Base-by-base conservation (phyloP, 2,329 filamentous ascomycete genomes). In the Berkeleyomyces rouxiae region DNA sequence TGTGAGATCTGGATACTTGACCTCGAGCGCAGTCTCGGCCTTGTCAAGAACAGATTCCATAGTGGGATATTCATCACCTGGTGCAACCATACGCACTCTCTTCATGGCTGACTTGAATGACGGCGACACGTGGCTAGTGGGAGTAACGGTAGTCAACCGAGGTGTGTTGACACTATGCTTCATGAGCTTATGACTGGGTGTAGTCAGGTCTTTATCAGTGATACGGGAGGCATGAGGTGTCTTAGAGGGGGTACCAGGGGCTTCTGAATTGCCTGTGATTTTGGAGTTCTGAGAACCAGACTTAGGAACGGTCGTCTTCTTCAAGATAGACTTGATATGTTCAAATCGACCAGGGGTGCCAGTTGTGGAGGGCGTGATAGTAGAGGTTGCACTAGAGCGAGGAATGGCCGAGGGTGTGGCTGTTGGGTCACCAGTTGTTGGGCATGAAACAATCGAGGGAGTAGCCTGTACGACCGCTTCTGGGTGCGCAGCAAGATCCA, bases 121-220 rank as follows among this genome's bases (percentile, higher is more conserved):
- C 3, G 63, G 63, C 6, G 63, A 64, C 1, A 62, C 46, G 9
- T 64, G 60, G 31, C 47, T 64, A 4, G 63, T 62, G 11, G 63
- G 55, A 23, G 60, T 59, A 3, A 62, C 47, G 2, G 63, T 62
- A 11, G 55, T 80, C 43, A 85, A 84, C 65, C 83, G 84, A 0
- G 85, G 85, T 0, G 87, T 90, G 69, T 95, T 96, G 59, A 87
- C 84, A 43, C 95, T 88, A 63, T 82, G 85, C 75, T 95, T 95
- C 16, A 74, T 71, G 44, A 77, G 70, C 72, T 84, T 87, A 33
- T 84, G 80, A 40, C 84, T 84, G 6, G 86, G 87, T 0, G 86
- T 89, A 4, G 82, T 84, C 62, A 82, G 74, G 4, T 80, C 77
- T 10, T 43, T 51, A n/a, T 61, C 63, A 10, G 61, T 42, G 16